A percentile compares a stretch with the other conserved stretches of the same genome.
Evolutionary conservation across 352 stramenopile species (phyloP).

Genomic region (Pythium graminicola): DNA sequence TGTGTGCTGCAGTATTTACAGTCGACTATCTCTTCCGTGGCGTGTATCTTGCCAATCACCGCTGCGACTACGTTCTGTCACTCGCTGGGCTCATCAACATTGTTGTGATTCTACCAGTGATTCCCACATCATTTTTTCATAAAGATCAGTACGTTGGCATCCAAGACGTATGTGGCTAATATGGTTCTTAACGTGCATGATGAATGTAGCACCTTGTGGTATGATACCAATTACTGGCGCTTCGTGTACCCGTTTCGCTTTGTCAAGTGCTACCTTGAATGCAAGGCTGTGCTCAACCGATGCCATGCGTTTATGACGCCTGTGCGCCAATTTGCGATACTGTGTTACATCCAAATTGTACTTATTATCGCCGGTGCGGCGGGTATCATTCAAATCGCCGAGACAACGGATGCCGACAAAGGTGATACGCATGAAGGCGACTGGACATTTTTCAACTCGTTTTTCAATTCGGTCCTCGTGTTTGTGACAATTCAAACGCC

Average conservation of each 20-base stretch:
- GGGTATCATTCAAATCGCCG: conserved; percentile 79
- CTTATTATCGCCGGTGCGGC: conserved; percentile 70
- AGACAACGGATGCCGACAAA: conserved; percentile 57
- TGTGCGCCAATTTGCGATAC: conserved; percentile 68
- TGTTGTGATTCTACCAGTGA: conserved; percentile 61
- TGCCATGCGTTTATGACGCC: conserved; percentile 77
- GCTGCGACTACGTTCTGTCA: conserved; percentile 59
- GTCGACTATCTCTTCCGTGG: conserved; percentile 69
- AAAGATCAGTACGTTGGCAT: conserved; percentile 51
- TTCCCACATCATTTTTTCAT: conserved; percentile 70
- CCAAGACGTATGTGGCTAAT: not conserved
- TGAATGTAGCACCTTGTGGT: conserved; percentile 61
- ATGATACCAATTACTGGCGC: conserved; percentile 62
- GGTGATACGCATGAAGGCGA: conserved; percentile 56
- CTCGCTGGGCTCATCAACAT: conserved; percentile 47
- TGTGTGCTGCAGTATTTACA: conserved; percentile 56
- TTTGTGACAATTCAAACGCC: conserved; percentile 85
- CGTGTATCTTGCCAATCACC: conserved; percentile 61
- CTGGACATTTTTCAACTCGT: conserved; percentile 86
- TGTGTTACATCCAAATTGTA: conserved; percentile 79
- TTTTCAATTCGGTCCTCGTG: conserved; percentile 85
- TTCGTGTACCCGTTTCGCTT: conserved; percentile 84
- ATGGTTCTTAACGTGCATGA: not conserved
- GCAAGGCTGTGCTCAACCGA: conserved; percentile 64
- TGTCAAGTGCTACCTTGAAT: conserved; percentile 73